Conservation (phyloP, 2,329 filamentous ascomycete genomes). For the Alternaria dauci region DNA sequence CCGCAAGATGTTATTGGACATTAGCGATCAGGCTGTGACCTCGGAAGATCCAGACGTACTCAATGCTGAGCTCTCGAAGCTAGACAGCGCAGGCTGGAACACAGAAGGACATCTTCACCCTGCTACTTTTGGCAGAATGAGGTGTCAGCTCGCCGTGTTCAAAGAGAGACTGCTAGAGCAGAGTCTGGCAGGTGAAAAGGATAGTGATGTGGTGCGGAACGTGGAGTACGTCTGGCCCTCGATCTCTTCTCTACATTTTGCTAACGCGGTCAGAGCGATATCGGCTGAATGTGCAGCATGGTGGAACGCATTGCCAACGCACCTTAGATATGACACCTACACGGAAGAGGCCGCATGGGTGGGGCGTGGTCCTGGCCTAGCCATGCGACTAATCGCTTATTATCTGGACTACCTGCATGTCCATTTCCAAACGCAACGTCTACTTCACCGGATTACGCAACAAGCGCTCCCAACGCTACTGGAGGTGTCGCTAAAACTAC, state of each 20-base stretch:
- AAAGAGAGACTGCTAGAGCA: conserved; percentile 46
- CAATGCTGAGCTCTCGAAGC: conserved; percentile 35
- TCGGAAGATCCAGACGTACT: conserved; percentile 37
- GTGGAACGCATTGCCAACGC: conserved; percentile 41
- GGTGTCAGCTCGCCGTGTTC: conserved; percentile 37
- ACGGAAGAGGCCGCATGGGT: conserved; percentile 44
- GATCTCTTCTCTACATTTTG: not conserved
- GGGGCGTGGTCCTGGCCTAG: conserved; percentile 30
- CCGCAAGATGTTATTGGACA: conserved; percentile 41
- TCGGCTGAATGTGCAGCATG: conserved; percentile 35
- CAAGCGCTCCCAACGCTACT: conserved; percentile 42
- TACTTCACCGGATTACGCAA: conserved; percentile 45
- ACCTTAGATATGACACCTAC: conserved; percentile 48
- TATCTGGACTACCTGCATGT: conserved; percentile 48
- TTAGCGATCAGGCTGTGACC: conserved; percentile 38
- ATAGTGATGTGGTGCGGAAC: conserved; percentile 39
- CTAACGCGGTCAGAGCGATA: conserved; percentile 34
- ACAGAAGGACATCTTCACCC: conserved; percentile 37
- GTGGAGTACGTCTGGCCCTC: conserved; percentile 33
- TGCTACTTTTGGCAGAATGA: conserved; percentile 39
- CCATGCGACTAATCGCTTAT: conserved; percentile 40
- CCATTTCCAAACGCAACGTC: conserved; percentile 46
- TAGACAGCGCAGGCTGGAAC: conserved; percentile 46
- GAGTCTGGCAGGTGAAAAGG: conserved; percentile 43
- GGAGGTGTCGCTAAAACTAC: conserved; percentile 45